Base-by-base conservation (phyloP, 2,329 filamentous ascomycete genomes). In the Hypoxylon sp. region DNA sequence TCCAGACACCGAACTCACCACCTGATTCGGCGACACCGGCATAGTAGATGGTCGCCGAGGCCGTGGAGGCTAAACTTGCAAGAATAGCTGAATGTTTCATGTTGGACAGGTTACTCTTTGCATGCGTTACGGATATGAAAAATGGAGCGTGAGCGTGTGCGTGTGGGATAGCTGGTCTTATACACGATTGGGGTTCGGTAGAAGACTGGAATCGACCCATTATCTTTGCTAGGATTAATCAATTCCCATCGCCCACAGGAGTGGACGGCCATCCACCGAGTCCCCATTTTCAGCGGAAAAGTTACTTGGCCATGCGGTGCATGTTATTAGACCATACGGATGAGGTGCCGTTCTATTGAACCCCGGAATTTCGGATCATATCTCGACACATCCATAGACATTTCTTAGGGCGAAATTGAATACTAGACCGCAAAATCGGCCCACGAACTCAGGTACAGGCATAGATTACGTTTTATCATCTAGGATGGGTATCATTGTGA, bases 1-100 rank as follows among this genome's bases (percentile, higher is more conserved):
- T 74, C 60, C 69, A 77, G 2, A 73, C 74, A 20, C 75, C 75
- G 57, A 78, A 78, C 53, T 78, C 75, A 30, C 75, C 75, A 47
- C 75, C 67, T 5, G 73, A 76, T 57, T 77, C 74, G 5, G 75
- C 73, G 9, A 78, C 75, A 49, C 75, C 75, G 12, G 75, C 75
- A 58, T 76, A 78, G 60, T 71, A 77, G 55, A 78, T 77, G 2
- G 73, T 77, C 4, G 74, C 73, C 15, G 70, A 69, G 13, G 60
- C 70, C 45, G 61, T 52, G 8, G 63, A 55, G 36, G 66, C 41
- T 12, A 63, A 25, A 21, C 51, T 25, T 30, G 52, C 44, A 32
- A 62, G 38, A 4, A 64, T 47, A 23, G 41, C 19, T 15, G 42
- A 29, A n/a, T 53, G 30, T 55, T 64, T 65, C 63, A 65, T 65